These are phyloP conservation scores for Carex sylvatica DNA, from an alignment of 202 grass and related monocot genomes.

Conservation along the genomic window DNA sequence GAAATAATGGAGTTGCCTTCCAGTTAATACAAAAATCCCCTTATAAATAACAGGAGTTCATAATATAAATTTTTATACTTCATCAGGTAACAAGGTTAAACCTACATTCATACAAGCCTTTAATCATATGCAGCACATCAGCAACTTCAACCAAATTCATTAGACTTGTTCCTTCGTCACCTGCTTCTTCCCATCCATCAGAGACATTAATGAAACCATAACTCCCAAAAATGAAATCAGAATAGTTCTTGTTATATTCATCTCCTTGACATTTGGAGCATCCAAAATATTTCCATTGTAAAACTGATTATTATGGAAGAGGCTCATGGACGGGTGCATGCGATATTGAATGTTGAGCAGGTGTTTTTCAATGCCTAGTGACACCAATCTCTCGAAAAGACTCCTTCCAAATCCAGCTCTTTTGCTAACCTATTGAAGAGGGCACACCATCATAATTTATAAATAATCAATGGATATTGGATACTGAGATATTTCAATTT, in stretches of 20 bases:
- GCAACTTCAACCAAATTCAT: constrained; percentile 55
- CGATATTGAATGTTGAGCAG: constrained; percentile 70
- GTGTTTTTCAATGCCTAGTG: constrained; percentile 58
- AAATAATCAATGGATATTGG: not conserved
- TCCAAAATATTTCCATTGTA: constrained; percentile 50
- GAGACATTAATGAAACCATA: constrained; percentile 73
- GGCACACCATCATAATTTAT: not conserved
- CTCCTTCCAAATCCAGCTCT: constrained; percentile 60
- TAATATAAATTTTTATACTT: not conserved
- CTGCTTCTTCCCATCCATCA: constrained; percentile 43
- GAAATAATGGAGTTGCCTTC: not conserved
- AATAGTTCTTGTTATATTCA: constrained; percentile 33
- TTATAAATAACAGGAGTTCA: not conserved
- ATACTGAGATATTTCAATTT: not conserved
- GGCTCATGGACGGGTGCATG: constrained; percentile 78
- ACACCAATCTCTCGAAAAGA: constrained; percentile 65
- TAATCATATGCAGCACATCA: constrained; percentile 45
- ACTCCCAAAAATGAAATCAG: constrained; percentile 45
- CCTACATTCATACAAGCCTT: constrained; percentile 36
- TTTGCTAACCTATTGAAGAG: not conserved
- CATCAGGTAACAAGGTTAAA: not conserved
- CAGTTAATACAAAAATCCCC: not conserved
- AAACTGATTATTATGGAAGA: constrained; percentile 55
- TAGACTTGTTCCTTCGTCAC: constrained; percentile 38
- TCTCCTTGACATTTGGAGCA: constrained; percentile 48